These are phyloP conservation scores for Leishmania braziliensis DNA, from an alignment of 208 protist genomes.

Conservation along the genomic window DNA sequence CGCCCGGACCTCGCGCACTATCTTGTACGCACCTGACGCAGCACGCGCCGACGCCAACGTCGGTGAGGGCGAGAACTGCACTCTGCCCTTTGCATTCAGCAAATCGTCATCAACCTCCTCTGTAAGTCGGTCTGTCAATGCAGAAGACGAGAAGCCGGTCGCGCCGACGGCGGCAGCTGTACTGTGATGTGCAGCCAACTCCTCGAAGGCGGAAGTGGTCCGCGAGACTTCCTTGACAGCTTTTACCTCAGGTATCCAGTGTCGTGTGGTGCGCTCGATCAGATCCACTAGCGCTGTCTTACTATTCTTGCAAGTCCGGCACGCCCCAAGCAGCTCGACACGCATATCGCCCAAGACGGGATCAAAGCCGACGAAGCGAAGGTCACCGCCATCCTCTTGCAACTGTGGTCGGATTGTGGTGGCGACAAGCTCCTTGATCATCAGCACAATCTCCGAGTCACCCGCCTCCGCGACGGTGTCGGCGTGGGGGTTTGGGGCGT, in stretches of 20 bases:
- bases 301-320: slow-evolving; percentile 85
- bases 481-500: slow-evolving; percentile 77
- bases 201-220: slow-evolving; percentile 26
- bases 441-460: slow-evolving; percentile 87
- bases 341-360: slow-evolving; percentile 57
- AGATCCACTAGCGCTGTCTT: slow-evolving; percentile 85
- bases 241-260: slow-evolving; percentile 92
- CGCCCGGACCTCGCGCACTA: slow-evolving; percentile 28
- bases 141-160: not conserved
- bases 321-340: slow-evolving; percentile 92
- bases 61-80: slow-evolving; percentile 12
- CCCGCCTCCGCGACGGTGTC: slow-evolving; percentile 84
- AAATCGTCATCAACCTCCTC: not conserved
- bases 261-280: slow-evolving; percentile 90
- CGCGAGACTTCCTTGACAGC: slow-evolving; percentile 60
- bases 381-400: slow-evolving; percentile 92
- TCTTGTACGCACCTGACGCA: slow-evolving; percentile 2
- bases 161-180: not conserved
- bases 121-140: not conserved
- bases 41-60: not conserved
- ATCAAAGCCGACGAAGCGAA: slow-evolving; percentile 83
- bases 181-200: slow-evolving; percentile 13
- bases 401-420: slow-evolving; percentile 87
- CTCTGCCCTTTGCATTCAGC: slow-evolving; percentile 6
- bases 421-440: slow-evolving; percentile 91